Conservation (phyloP, 108 stramenopile genomes). For the Mayamaea pseudoterrestris region DNA sequence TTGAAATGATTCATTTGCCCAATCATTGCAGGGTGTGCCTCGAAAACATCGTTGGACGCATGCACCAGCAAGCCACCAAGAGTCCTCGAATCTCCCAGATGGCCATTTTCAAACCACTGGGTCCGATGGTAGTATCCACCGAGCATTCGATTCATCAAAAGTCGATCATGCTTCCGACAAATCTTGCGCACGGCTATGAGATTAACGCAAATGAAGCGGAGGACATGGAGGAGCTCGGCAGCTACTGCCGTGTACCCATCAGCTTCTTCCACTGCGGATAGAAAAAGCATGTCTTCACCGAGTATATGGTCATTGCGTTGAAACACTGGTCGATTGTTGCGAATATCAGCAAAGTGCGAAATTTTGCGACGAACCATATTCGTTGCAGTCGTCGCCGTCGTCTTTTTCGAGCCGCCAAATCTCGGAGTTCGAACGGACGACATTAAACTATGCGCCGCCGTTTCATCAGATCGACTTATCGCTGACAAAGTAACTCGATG, state of each 20-base stretch:
- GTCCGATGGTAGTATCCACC: constrained; percentile 69
- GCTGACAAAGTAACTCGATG: constrained; percentile 1
- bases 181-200: constrained; percentile 74
- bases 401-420: neutral
- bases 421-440: neutral
- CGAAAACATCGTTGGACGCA: constrained; percentile 18
- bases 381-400: constrained; percentile 24
- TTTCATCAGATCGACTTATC: neutral
- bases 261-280: constrained; percentile 79
- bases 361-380: constrained; percentile 45
- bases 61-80: constrained; percentile 24
- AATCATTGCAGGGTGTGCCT: constrained; percentile 19
- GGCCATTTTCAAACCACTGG: constrained; percentile 4
- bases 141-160: constrained; percentile 74
- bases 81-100: constrained; percentile 14
- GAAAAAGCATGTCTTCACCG: constrained; percentile 46
- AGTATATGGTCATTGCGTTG: constrained; percentile 57
- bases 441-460: neutral
- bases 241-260: constrained; percentile 58
- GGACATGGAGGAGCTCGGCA: constrained; percentile 71
- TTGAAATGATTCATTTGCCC: constrained; percentile 24
- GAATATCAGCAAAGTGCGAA: constrained; percentile 40
- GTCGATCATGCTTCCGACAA: constrained; percentile 72
- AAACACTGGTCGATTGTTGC: constrained; percentile 53
- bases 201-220: constrained; percentile 72